These are phyloP conservation scores for Nicotiana noctiflora DNA, from an alignment of 257 asterid species.

Conservation along the genomic window DNA sequence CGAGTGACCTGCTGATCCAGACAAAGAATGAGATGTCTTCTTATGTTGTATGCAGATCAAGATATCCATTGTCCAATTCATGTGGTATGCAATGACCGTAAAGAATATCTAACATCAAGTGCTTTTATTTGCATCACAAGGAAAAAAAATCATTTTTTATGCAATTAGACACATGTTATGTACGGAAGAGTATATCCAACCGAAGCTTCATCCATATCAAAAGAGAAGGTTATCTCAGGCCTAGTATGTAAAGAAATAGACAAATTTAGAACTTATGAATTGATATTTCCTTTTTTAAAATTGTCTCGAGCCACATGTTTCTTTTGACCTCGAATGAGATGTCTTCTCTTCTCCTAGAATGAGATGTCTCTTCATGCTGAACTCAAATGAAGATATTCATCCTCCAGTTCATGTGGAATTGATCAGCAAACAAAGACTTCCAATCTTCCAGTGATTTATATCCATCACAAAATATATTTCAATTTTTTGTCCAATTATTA, in stretches of 20 bases:
- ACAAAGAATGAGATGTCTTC: constrained; percentile 30
- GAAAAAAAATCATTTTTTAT: background rate
- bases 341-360: background rate
- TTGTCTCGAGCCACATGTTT: background rate
- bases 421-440: background rate
- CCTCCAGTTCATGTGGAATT: constrained; percentile 5
- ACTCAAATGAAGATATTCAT: constrained; percentile 15
- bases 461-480: background rate
- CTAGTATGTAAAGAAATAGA: background rate
- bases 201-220: background rate
- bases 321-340: background rate
- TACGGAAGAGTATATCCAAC: background rate
- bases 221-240: background rate
- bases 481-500: background rate
- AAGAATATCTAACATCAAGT: background rate
- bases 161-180: background rate
- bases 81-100: background rate
- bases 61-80: background rate
- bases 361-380: constrained; percentile 3
- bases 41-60: background rate
- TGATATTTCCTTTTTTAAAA: background rate
- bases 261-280: background rate
- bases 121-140: background rate
- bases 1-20: constrained; percentile 59
- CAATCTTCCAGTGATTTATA: background rate